A percentile compares a stretch with the other conserved stretches of the same genome.
Conservation (phyloP, 2,329 filamentous ascomycete species). For the Epichloe gansuensis region DNA sequence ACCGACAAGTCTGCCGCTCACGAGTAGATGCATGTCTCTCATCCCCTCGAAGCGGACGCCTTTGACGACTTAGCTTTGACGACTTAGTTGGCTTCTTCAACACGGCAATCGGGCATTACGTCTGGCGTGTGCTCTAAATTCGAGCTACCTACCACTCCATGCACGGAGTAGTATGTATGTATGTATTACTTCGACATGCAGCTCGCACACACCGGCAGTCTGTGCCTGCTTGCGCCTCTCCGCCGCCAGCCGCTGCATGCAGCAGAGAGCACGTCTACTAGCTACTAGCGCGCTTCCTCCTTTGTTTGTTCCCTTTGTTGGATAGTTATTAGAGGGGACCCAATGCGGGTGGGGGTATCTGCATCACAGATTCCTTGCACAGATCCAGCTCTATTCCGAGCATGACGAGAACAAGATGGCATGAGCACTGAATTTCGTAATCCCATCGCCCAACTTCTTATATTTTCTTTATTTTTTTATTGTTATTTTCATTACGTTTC, state of each 20-base stretch:
- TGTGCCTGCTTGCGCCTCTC: background rate
- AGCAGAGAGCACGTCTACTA: background rate
- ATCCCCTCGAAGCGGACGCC: background rate
- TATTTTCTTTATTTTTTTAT: too few species aligned
- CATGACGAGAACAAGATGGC: too few species aligned
- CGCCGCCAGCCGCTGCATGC: background rate
- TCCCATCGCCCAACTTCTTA: too few species aligned
- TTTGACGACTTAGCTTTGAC: too few species aligned
- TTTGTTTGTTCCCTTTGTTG: background rate
- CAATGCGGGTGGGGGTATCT: background rate
- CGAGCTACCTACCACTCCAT: background rate
- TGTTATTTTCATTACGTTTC: background rate
- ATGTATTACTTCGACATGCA: background rate
- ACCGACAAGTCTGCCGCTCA: background rate
- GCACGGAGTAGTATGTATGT: background rate
- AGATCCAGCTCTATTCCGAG: background rate
- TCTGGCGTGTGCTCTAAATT: background rate
- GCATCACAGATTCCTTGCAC: background rate
- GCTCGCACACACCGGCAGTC: background rate
- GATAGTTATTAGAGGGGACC: background rate
- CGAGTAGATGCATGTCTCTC: background rate
- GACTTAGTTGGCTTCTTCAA: too few species aligned
- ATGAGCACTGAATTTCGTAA: too few species aligned
- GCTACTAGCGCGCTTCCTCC: too few species aligned
- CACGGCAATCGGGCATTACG: too few species aligned